Evolutionary conservation across 495 filamentous ascomycete genomes (phyloP).

Genomic region (Usnea hakonensis): DNA sequence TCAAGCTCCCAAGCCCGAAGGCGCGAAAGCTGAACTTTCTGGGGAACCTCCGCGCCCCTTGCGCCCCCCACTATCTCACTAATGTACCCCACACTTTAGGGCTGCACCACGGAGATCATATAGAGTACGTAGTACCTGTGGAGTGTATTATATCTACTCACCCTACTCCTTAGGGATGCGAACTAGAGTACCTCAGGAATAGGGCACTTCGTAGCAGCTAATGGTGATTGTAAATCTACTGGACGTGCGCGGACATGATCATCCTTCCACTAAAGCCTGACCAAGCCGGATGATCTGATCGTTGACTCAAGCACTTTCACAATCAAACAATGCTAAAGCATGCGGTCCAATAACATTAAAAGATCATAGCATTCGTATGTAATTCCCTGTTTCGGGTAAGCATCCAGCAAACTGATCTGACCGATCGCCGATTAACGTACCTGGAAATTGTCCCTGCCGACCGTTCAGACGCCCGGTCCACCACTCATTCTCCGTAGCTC

Average conservation of each 20-base stretch:
- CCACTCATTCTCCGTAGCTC: conserved; percentile 90
- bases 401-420: not conserved
- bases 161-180: not conserved
- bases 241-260: not conserved
- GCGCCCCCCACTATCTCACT: not conserved
- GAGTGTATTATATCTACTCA: no score
- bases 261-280: not conserved
- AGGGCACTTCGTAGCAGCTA: not conserved
- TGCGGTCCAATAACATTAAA: not conserved
- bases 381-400: conserved; percentile 17
- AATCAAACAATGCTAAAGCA: not conserved
- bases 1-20: not conserved
- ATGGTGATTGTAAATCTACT: not conserved
- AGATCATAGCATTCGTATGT: conserved; percentile 18
- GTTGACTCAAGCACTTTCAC: not conserved
- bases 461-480: conserved; percentile 77
- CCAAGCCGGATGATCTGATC: not conserved
- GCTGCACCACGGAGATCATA: not conserved
- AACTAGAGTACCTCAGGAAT: not conserved
- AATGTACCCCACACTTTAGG: conserved; percentile 1
- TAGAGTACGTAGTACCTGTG: no score
- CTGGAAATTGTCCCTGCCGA: conserved; percentile 86
- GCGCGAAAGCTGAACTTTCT: not conserved
- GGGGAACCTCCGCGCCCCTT: no score
- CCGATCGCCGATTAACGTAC: conserved; percentile 42